Evolutionary conservation across 805 yeast genomes (phyloP), one percentile per base, ranked within the genome.

Genomic region (Jamesozyma lodderae): DNA sequence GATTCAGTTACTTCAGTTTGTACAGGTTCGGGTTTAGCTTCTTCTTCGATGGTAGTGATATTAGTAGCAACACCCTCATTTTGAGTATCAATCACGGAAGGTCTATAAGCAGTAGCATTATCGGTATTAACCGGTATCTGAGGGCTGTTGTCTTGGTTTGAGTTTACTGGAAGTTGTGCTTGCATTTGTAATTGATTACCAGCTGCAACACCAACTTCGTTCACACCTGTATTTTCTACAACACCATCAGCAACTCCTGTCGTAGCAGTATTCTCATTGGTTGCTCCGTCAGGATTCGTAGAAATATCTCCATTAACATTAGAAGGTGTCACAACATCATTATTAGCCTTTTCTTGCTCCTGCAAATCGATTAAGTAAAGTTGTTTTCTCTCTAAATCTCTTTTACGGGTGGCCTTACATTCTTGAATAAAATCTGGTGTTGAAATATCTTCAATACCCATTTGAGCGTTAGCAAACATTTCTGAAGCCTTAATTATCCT

Each of bases 391-490:
- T 62, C 60, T 22, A 69, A 54, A 51, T 85, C 95, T 44, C 96
- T 69, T 35, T 64, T 67, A 41, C 80, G 70, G 53, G 88, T 67
- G 15, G 75, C 81, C 45, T 74, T 79, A 65, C 97, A 92, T 31
- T 86, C 85, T 31, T 72, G 71, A 18, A 81, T 54, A 40, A 92
- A 79, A 26, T 76, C 82, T 1, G 90, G 80, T 3, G 70, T 63
- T 35, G 80, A 76, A 48, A 88, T 77, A 46, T 92, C 99, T 50
- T 92, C 98, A 37, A 92, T 72, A 5, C 94, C 94, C 55, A 92
- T 94, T 59, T 87, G 95, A 0, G 95, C 95, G 62, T 92, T 88
- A 10, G 96, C 94, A 55, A 74, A 75, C 97, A 92, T 88, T 58
- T 92, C 98, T 40, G 90, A 82, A 0, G 97, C 95, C 48, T 72